Conservation (phyloP, 2,329 filamentous ascomycete species). For the Beauveria caledonica region DNA sequence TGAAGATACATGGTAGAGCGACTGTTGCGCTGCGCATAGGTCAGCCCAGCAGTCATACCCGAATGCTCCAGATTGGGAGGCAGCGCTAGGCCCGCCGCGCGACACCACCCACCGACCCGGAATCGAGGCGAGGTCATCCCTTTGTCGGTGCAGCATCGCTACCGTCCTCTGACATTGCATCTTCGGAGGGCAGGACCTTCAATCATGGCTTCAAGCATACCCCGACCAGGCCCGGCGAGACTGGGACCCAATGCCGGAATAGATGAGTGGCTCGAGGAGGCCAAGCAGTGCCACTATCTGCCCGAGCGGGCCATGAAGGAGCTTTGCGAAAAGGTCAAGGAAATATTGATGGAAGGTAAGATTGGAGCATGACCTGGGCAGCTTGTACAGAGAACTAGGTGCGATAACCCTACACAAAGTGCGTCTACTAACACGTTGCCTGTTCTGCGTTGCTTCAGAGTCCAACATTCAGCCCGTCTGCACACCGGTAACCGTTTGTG, state of each 20-base stretch:
- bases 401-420: background rate
- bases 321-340: slow-evolving; percentile 96
- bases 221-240: slow-evolving; percentile 84
- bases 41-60: background rate
- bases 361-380: background rate
- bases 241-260: slow-evolving; percentile 75
- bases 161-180: slow-evolving; percentile 12
- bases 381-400: background rate
- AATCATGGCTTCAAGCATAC: slow-evolving; percentile 47
- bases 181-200: slow-evolving; percentile 19
- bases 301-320: slow-evolving; percentile 98
- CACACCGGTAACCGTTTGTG: slow-evolving; percentile 93
- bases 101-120: slow-evolving; percentile 3
- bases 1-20: background rate
- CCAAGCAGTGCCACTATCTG: slow-evolving; percentile 94
- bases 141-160: slow-evolving; percentile 3
- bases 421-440: background rate
- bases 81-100: slow-evolving; percentile 6
- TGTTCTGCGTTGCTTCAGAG: slow-evolving; percentile 45
- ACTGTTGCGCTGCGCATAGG: background rate
- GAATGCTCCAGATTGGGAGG: background rate
- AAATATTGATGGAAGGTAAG: slow-evolving; percentile 93
- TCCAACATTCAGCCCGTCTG: slow-evolving; percentile 98
- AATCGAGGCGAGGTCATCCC: slow-evolving; percentile 9
- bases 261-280: slow-evolving; percentile 94